phyloP scores from a whole-genome alignment of 441 rosid species.

The Aleurites moluccanus region DNA sequence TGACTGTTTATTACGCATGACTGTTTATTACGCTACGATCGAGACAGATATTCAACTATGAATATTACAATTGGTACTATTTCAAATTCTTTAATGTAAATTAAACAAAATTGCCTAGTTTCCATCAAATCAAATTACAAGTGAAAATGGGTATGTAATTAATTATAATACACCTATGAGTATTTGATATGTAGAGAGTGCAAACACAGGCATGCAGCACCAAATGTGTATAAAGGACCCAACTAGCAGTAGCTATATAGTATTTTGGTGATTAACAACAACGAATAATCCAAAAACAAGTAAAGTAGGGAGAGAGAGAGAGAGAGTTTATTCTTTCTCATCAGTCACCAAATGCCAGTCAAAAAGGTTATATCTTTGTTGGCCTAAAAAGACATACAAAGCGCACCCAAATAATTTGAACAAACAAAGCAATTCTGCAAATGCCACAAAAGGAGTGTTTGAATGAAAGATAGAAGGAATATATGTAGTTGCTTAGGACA shows the following conservation, averaged over 20 bases:
- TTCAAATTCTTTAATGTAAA: too few species aligned
- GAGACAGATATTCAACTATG: too few species aligned
- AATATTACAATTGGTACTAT: too few species aligned
- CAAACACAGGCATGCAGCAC: too few species aligned
- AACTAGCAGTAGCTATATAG: background rate
- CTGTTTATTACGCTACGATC: too few species aligned
- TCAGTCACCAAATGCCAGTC: conserved; percentile 42
- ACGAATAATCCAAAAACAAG: conserved; percentile 43
- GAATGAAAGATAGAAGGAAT: conserved; percentile 50
- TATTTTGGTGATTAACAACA: background rate
- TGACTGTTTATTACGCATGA: too few species aligned
- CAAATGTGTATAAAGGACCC: conserved; percentile 19
- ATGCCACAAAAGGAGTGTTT: conserved; percentile 60
- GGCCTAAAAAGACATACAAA: conserved; percentile 79
- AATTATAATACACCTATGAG: too few species aligned
- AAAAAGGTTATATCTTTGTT: conserved; percentile 64
- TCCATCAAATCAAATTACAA: too few species aligned
- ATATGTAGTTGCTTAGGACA: conserved; percentile 47
- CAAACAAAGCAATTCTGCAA: conserved; percentile 45
- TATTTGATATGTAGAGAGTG: too few species aligned
- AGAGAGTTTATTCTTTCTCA: conserved; percentile 33
- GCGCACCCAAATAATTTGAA: conserved; percentile 60
- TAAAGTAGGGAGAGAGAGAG: background rate
- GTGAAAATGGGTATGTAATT: too few species aligned
- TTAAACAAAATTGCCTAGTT: too few species aligned